Evolutionary conservation across 2,329 filamentous ascomycete genomes (phyloP).

Genomic region (Claviceps citrina): DNA sequence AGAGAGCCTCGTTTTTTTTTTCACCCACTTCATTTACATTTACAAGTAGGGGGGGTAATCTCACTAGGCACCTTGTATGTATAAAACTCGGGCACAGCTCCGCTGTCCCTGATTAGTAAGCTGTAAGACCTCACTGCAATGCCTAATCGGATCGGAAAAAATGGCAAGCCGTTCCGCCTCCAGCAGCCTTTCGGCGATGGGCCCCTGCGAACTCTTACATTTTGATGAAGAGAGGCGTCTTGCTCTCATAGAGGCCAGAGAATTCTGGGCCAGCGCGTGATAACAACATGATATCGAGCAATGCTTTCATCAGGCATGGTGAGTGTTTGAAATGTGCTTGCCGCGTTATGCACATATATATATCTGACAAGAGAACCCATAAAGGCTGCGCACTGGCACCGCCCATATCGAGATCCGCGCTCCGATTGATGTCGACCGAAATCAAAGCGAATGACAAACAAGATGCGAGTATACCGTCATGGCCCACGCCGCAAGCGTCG

Average conservation of each 20-base stretch:
- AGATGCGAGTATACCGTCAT: slow-evolving; percentile 8
- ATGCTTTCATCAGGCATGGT: slow-evolving; percentile 39
- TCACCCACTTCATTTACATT: too few species aligned
- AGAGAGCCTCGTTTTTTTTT: too few species aligned
- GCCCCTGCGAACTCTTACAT: background rate
- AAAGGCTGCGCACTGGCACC: slow-evolving; percentile 30
- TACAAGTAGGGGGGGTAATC: too few species aligned
- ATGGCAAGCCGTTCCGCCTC: background rate
- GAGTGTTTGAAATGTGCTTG: slow-evolving; percentile 14
- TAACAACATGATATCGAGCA: slow-evolving; percentile 40
- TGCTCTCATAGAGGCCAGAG: background rate
- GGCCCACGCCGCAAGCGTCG: slow-evolving; percentile 11
- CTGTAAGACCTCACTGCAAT: too few species aligned
- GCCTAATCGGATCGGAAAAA: slow-evolving; percentile 9
- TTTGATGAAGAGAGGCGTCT: background rate
- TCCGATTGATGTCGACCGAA: slow-evolving; percentile 21
- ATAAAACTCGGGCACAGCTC: too few species aligned
- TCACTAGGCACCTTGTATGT: too few species aligned
- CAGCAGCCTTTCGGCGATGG: background rate
- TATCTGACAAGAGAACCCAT: slow-evolving; percentile 4
- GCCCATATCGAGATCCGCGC: slow-evolving; percentile 21
- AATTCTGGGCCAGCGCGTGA: background rate
- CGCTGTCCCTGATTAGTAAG: too few species aligned
- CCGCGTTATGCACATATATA: background rate
- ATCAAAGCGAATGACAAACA: slow-evolving; percentile 8